Conservation (phyloP, 805 yeast species). For the Candida vaughaniae region DNA sequence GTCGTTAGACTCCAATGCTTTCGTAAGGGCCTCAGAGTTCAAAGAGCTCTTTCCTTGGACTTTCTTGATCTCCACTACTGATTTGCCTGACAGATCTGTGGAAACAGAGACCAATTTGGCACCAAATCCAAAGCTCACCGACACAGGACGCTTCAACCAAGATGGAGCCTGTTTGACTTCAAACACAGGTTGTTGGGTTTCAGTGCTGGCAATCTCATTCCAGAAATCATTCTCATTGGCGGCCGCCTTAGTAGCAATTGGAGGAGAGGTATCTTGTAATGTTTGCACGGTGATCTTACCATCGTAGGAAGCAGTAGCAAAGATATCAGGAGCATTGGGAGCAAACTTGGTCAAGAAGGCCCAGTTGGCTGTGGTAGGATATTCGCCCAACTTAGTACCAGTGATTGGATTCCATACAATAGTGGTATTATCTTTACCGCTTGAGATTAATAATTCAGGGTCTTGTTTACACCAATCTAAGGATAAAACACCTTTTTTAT, state of each 20-base stretch:
- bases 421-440: conserved; percentile 89
- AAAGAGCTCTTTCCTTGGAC: conserved; percentile 37
- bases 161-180: conserved; percentile 77
- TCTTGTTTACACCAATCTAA: conserved; percentile 93
- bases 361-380: conserved; percentile 94
- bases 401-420: conserved; percentile 85
- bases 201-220: conserved; percentile 69
- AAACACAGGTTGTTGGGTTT: conserved; percentile 71
- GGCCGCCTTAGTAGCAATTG: conserved; percentile 44
- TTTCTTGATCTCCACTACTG: conserved; percentile 44
- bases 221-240: conserved; percentile 73
- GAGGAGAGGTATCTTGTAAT: conserved; percentile 79
- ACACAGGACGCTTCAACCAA: conserved; percentile 77
- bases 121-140: conserved; percentile 90
- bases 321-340: conserved; percentile 81
- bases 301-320: conserved; percentile 87
- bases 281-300: conserved; percentile 80
- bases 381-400: conserved; percentile 75
- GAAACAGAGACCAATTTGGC: conserved; percentile 71
- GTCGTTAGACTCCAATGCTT: conserved; percentile 58
- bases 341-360: conserved; percentile 86
- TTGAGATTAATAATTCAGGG: conserved; percentile 72
- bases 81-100: conserved; percentile 38
- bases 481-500: conserved; percentile 82
- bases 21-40: conserved; percentile 42